Base-by-base conservation (phyloP, 2,329 filamentous ascomycete species). In the Tympanopsis confertula region DNA sequence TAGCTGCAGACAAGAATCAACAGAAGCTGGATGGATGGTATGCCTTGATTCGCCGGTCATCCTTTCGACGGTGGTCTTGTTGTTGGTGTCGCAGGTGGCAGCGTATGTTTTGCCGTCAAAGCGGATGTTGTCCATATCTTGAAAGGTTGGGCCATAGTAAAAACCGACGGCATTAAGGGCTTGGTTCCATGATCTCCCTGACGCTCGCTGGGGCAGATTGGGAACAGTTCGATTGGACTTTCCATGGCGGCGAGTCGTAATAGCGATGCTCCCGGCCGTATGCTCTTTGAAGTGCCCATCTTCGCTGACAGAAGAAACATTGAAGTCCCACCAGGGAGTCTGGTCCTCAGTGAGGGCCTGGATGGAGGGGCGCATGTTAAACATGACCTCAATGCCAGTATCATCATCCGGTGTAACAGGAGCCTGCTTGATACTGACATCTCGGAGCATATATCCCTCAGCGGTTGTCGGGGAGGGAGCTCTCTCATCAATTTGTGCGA, bases 101-200 rank as follows among this genome's bases (percentile, higher is more conserved):
- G 51, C 22, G 39, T 52, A 46, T 12, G 19, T 13, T 35, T 47
- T 46, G 13, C 49, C 47, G 32, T 57, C 45, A 33, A 47, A 49
- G 19, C 43, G 45, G 24, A 57, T 47, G 35, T 54, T 41, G 13
- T 47, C 42, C 42, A 59, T 53, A 20, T 47, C 47, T 39, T 57
- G 54, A 46, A 65, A 65, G 0, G 49, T 52, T 2, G 55, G 49
- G 3, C 59, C 60, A 40, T 60, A 66, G 26, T 53, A 41, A 36
- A 64, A 57, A 1, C 62, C 62, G 3, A 61, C 53, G 3, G 49
- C 42, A 3, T 43, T 40, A 3, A 65, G 47, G 3, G 52, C 49
- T 2, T 56, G 43, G 41, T 61, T 51, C 48, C 54, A 59, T 2
- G 39, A 36, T 30, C 52, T 54, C 3, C 46, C 49, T 3, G 42